Evolutionary conservation across 495 filamentous ascomycete species (phyloP).

Genomic region (Pseudomonodictys pantanalensis): DNA sequence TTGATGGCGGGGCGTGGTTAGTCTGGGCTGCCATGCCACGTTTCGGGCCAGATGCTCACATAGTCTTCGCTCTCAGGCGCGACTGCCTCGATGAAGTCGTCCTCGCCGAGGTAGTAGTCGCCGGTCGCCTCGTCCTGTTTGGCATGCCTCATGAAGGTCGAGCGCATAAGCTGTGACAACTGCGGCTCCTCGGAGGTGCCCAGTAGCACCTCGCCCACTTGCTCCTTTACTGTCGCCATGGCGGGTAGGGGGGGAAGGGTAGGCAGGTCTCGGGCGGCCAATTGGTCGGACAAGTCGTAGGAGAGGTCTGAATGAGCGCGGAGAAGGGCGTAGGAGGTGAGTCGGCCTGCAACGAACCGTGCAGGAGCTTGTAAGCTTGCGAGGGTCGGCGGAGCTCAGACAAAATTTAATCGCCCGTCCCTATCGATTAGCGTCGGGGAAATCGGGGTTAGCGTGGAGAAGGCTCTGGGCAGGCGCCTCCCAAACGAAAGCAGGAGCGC

Average conservation of each 20-base stretch:
- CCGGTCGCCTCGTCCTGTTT: slow-evolving; percentile 69
- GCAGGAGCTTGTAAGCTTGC: slow-evolving; percentile 5
- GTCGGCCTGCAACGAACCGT: background rate
- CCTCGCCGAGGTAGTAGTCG: slow-evolving; percentile 73
- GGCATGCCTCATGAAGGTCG: slow-evolving; percentile 74
- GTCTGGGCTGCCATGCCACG: background rate
- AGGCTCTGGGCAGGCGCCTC: background rate
- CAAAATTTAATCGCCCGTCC: background rate
- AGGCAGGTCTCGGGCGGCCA: background rate
- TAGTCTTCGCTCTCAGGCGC: slow-evolving; percentile 87
- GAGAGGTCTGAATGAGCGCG: background rate
- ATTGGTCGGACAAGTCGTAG: slow-evolving; percentile 5
- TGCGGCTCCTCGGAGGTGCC: slow-evolving; percentile 48
- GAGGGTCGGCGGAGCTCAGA: slow-evolving; percentile 11
- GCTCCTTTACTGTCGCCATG: slow-evolving; percentile 40
- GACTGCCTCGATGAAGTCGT: slow-evolving; percentile 86
- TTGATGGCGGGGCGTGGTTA: slow-evolving; percentile 39
- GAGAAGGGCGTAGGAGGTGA: background rate
- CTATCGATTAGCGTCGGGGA: background rate
- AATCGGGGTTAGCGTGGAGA: slow-evolving; percentile 6
- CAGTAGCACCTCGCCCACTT: slow-evolving; percentile 42
- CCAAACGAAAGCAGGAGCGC: background rate
- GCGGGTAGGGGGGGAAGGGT: background rate
- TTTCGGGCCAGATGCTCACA: slow-evolving; percentile 54
- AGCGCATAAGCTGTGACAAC: slow-evolving; percentile 65